Evolutionary conservation across 2,329 filamentous ascomycete genomes (phyloP).

Genomic region (Scedosporium aurantiacum): DNA sequence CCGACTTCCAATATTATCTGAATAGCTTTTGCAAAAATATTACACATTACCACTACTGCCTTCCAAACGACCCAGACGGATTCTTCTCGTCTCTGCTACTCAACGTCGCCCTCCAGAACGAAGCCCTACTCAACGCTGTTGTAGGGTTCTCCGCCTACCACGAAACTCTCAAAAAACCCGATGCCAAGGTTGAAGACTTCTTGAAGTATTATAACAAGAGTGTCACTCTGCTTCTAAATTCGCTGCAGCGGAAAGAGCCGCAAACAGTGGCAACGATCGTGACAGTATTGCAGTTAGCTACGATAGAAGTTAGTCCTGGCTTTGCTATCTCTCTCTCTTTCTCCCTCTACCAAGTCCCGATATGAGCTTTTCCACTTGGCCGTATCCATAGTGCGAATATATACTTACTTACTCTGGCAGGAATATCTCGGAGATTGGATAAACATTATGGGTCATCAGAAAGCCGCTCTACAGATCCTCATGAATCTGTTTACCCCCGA

Average conservation of each 20-base stretch:
- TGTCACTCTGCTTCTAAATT: conserved; percentile 62
- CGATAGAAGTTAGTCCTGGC: conserved; percentile 64
- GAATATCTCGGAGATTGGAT: conserved; percentile 95
- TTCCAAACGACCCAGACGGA: conserved; percentile 57
- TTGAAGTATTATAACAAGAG: conserved; percentile 85
- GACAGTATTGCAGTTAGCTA: conserved; percentile 83
- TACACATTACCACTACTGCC: conserved; percentile 70
- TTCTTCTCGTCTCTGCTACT: conserved; percentile 67
- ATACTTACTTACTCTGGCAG: conserved; percentile 31
- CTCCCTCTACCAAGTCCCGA: neutral
- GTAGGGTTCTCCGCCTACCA: conserved; percentile 87
- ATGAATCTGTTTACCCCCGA: conserved; percentile 67
- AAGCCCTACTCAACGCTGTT: conserved; percentile 75
- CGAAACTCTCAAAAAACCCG: conserved; percentile 56
- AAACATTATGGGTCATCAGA: conserved; percentile 85
- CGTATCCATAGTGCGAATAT: conserved; percentile 7
- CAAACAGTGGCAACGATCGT: conserved; percentile 66
- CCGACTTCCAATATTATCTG: conserved; percentile 68
- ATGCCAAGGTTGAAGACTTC: conserved; percentile 69
- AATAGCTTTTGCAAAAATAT: conserved; percentile 69
- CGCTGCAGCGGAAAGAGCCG: conserved; percentile 58
- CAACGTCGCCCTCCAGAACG: conserved; percentile 58
- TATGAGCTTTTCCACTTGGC: neutral
- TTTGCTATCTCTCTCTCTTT: neutral
- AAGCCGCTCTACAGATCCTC: conserved; percentile 74